Evolutionary conservation across 169 alveolate genomes (phyloP), one percentile per base, ranked within the genome.

Genomic region (Plasmodium falciparum): DNA sequence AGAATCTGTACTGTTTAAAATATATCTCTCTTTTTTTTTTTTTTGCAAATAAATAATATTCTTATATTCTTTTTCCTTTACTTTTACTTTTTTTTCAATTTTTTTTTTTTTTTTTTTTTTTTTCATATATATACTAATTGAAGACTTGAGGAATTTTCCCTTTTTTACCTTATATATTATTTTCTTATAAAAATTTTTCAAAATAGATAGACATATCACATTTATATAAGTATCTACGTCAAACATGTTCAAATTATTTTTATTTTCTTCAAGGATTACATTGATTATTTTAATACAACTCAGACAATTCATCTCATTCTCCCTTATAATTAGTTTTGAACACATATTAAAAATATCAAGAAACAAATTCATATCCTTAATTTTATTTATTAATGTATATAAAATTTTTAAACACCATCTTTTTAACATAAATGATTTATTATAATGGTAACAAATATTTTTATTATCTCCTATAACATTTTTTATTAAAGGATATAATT

Each of bases 261-360:
- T 80, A 80, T 80, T 78, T 56, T 67, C 15, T 71, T 52, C 58
- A 58, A 78, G 54, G 17, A 80, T 80, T 80, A 67, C 80, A 13
- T 71, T 67, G 20, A 80, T 80, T 54, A 80, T 80, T 67, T 62
- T 69, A 52, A 80, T 80, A 49, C 90, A 80, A 71, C 67, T 50
- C 12, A 80, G 43, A 6, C 63, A n/a, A 62, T 26, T 54, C 56
- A 67, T 80, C 58, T 80, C 90, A 70, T 70, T 80, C 47, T 67
- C 83, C 9, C 24, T 80, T 39, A 52, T 61, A 58, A 80, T 52
- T 50, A 70, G 66, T 33, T 80, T 80, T 61, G 70, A 69, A 43
- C 90, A 80, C 20, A 80, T 69, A 50, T 80, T 73, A 80, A 80
- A 80, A 65, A 80, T 80, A 47, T 80, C 90, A 13, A 69, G 24